Evolutionary conservation across 2,329 filamentous ascomycete genomes (phyloP).

Genomic region (Albophoma yamanashiensis): DNA sequence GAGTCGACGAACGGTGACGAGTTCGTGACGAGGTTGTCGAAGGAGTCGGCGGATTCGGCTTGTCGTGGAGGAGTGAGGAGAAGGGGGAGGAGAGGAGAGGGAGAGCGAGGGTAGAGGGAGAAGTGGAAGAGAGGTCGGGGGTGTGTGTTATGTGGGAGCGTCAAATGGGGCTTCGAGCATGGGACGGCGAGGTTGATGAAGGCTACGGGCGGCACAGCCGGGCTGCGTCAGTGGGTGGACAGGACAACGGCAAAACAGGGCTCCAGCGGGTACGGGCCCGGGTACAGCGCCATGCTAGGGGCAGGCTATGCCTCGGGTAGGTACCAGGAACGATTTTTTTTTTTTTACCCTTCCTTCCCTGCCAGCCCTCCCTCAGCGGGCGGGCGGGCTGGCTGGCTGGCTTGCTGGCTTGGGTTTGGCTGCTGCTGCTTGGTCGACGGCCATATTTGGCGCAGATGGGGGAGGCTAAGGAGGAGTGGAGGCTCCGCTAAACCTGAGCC

Average conservation of each 20-base stretch:
- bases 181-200: conserved; percentile 15
- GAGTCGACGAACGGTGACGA: conserved; percentile 12
- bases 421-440: neutral
- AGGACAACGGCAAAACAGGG: neutral
- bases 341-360: neutral
- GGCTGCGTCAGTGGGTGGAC: conserved; percentile 2
- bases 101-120: conserved; percentile 1
- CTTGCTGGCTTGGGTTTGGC: conserved; percentile 9
- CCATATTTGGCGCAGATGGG: conserved; percentile 5
- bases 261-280: neutral
- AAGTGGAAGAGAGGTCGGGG: conserved; percentile 4
- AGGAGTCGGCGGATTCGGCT: conserved; percentile 25
- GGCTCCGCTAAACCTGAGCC: conserved; percentile 1
- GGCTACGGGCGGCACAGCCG: conserved; percentile 14
- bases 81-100: conserved; percentile 9
- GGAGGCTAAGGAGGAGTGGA: conserved; percentile 1
- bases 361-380: conserved; percentile 2
- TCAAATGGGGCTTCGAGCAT: conserved; percentile 2
- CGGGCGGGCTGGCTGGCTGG: conserved; percentile 6
- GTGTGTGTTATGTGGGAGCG: conserved; percentile 3
- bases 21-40: conserved; percentile 23
- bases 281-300: neutral
- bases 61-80: conserved; percentile 16
- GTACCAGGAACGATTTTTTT: conserved; percentile 1
- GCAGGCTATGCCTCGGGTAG: neutral